Conservation (phyloP, 495 filamentous ascomycete species). For the Penicillium maclennaniae region DNA sequence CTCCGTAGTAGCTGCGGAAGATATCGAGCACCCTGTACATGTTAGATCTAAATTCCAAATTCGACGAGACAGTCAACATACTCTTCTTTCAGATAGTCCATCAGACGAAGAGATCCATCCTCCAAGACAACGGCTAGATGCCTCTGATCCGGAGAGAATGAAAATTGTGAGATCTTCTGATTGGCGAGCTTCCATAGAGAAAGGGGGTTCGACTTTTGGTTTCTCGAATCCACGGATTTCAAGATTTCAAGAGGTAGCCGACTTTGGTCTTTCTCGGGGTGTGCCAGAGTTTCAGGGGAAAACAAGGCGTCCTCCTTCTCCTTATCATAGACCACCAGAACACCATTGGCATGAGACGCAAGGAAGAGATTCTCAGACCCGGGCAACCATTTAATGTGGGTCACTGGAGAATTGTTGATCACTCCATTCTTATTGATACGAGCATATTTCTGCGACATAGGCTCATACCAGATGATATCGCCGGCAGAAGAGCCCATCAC, state of each 20-base stretch:
- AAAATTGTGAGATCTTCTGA: constrained; percentile 81
- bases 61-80: constrained; percentile 38
- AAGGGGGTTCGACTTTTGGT: constrained; percentile 90
- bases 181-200: constrained; percentile 87
- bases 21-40: constrained; percentile 67
- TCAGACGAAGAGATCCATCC: constrained; percentile 82
- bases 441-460: constrained; percentile 91
- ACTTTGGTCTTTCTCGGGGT: constrained; percentile 42
- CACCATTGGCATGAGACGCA: constrained; percentile 88
- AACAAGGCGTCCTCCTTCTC: constrained; percentile 93
- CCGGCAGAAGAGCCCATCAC: constrained; percentile 94
- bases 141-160: constrained; percentile 80
- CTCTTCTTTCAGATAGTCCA: constrained; percentile 90
- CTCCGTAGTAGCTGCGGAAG: constrained; percentile 89
- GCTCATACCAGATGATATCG: constrained; percentile 98
- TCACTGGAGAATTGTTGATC: constrained; percentile 80
- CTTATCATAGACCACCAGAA: constrained; percentile 95
- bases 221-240: constrained; percentile 87
- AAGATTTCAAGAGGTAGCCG: constrained; percentile 55
- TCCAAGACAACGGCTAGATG: constrained; percentile 92
- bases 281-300: constrained; percentile 49
- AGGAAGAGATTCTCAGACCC: constrained; percentile 92
- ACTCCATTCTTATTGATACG: constrained; percentile 94
- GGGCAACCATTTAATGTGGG: constrained; percentile 88
- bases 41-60: constrained; percentile 11